Evolutionary conservation across 1,139 yeast species (phyloP).

Genomic region (Casaregolazyma lundiana): DNA sequence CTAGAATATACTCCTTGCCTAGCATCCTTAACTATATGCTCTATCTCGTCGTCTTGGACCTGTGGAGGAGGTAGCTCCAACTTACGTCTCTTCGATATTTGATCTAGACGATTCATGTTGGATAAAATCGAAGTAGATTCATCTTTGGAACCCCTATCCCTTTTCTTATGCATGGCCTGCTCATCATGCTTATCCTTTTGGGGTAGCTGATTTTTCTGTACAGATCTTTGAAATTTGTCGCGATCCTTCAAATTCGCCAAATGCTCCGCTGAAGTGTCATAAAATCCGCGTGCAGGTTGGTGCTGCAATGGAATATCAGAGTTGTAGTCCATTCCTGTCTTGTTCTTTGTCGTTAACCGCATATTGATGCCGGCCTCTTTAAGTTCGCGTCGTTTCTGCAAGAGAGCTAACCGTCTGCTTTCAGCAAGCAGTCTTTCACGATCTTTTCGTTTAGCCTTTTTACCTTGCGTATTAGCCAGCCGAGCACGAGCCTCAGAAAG

Average conservation of each 20-base stretch:
- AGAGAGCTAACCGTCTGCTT: constrained; percentile 64
- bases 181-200: constrained; percentile 41
- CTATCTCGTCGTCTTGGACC: constrained; percentile 35
- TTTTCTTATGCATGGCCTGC: constrained; percentile 32
- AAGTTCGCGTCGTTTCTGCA: constrained; percentile 80
- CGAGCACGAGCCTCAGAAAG: constrained; percentile 89
- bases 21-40: constrained; percentile 31
- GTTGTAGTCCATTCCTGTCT: constrained; percentile 65
- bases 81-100: constrained; percentile 47
- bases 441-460: constrained; percentile 87
- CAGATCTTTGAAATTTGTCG: constrained; percentile 43
- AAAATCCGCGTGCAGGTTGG: constrained; percentile 63
- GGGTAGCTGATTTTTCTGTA: constrained; percentile 47
- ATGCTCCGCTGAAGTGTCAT: constrained; percentile 62
- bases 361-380: constrained; percentile 79
- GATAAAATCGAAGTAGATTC: constrained; percentile 29
- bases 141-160: constrained; percentile 18
- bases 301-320: constrained; percentile 80
- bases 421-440: constrained; percentile 79
- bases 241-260: constrained; percentile 39
- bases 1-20: constrained; percentile 23
- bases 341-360: constrained; percentile 49
- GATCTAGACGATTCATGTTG: constrained; percentile 35
- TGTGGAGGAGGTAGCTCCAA: constrained; percentile 53
- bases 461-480: constrained; percentile 88